phyloP scores from a whole-genome alignment of 73 alveolate genomes.

The Urostyla sp. region DNA sequence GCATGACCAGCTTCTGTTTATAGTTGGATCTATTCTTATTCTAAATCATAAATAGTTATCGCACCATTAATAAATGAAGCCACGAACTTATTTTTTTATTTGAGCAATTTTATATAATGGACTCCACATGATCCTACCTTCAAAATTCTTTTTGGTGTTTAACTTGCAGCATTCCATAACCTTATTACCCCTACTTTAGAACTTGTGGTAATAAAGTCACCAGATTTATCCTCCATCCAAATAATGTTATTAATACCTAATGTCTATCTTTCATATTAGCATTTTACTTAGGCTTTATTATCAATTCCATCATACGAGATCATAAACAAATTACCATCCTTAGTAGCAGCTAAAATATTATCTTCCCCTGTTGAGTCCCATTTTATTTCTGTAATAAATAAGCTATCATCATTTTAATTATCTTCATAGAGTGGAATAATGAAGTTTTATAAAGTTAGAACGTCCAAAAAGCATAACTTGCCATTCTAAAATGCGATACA shows the following conservation, averaged over 20 bases:
- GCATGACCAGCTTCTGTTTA: constrained; percentile 85
- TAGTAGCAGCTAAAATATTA: constrained; percentile 53
- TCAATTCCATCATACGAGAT: constrained; percentile 47
- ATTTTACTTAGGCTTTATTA: neutral
- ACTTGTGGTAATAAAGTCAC: constrained; percentile 80
- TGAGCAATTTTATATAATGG: constrained; percentile 53
- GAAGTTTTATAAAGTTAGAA: constrained; percentile 10
- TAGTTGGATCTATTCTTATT: constrained; percentile 74
- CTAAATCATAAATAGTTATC: constrained; percentile 69
- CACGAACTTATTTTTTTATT: constrained; percentile 20
- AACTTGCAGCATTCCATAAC: constrained; percentile 83
- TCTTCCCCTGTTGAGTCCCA: constrained; percentile 72
- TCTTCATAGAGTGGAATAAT: neutral
- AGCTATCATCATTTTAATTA: constrained; percentile 27
- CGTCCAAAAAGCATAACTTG: constrained; percentile 14
- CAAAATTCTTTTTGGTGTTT: constrained; percentile 67
- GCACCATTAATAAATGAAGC: constrained; percentile 80
- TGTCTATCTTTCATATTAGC: constrained; percentile 78
- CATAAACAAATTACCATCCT: constrained; percentile 61
- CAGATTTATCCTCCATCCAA: constrained; percentile 89
- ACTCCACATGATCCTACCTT: constrained; percentile 79
- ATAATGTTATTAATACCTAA: constrained; percentile 73
- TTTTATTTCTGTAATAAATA: constrained; percentile 46
- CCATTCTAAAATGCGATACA: constrained; percentile 74
- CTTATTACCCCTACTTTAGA: constrained; percentile 81